Conservation (phyloP, 345 rosid species). For the Gossypium anomalum region DNA sequence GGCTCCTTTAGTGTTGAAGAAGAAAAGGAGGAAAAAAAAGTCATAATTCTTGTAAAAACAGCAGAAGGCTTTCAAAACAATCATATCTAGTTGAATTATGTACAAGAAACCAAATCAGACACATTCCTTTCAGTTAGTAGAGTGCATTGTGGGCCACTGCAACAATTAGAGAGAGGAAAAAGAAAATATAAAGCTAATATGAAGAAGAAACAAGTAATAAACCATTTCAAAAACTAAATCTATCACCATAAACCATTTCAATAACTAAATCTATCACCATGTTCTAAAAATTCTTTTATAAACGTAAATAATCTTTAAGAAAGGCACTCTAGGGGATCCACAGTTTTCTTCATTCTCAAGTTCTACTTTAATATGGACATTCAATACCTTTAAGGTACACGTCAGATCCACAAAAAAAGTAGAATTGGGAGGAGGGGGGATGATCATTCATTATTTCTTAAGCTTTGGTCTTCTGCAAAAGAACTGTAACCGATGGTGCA, state of each 20-base stretch:
- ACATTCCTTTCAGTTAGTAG: background rate
- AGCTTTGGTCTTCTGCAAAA: background rate
- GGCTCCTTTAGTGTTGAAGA: background rate
- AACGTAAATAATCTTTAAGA: background rate
- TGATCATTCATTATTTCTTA: constrained; percentile 2
- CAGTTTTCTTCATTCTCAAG: background rate
- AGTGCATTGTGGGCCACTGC: background rate
- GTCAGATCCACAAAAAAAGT: background rate
- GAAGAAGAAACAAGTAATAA: background rate
- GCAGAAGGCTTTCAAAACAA: background rate
- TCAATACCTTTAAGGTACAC: background rate
- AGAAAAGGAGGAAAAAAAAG: background rate
- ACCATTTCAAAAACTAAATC: background rate
- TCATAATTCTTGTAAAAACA: background rate
- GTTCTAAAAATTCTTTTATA: background rate
- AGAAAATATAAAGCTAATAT: background rate
- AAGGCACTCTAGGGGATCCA: background rate
- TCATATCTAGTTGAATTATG: background rate
- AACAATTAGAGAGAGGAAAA: background rate
- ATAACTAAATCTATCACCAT: background rate
- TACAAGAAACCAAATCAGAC: background rate
- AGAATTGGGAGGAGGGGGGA: background rate
- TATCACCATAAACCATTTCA: background rate
- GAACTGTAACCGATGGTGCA: background rate
- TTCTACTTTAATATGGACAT: background rate